A percentile compares a stretch with the other conserved stretches of the same genome.
phyloP scores from a whole-genome alignment of 2,329 filamentous ascomycete species.

The Colletotrichum eleusines region DNA sequence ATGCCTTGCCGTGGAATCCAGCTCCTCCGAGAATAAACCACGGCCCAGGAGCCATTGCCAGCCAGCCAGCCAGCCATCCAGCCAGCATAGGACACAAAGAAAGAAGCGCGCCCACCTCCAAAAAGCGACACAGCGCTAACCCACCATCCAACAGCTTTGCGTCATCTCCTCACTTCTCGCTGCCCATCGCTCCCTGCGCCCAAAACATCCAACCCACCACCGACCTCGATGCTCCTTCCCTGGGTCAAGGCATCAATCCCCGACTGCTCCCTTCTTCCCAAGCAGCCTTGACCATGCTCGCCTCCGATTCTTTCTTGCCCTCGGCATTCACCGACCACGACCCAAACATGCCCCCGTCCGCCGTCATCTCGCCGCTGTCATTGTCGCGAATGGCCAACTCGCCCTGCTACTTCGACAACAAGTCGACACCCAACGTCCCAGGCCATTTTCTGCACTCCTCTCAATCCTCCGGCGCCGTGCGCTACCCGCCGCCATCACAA shows the following conservation, averaged over 20 bases:
- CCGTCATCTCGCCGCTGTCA: slow-evolving; percentile 56
- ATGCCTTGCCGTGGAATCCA: slow-evolving; percentile 16
- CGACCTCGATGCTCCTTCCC: slow-evolving; percentile 28
- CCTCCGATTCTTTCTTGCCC: slow-evolving; percentile 58
- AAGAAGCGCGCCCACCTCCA: slow-evolving; percentile 9
- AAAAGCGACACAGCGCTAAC: slow-evolving; percentile 35
- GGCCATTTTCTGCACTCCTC: slow-evolving; percentile 44
- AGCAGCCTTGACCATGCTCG: slow-evolving; percentile 54
- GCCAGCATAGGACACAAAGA: slow-evolving; percentile 18
- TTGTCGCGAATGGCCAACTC: slow-evolving; percentile 49
- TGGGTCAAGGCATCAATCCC: slow-evolving; percentile 6
- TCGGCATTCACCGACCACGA: slow-evolving; percentile 53
- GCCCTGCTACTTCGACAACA: slow-evolving; percentile 53
- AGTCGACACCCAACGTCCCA: slow-evolving; percentile 40
- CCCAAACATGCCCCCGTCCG: slow-evolving; percentile 48
- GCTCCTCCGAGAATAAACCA: background rate
- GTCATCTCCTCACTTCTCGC: slow-evolving; percentile 19
- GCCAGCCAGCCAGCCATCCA: too few species aligned
- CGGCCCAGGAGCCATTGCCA: background rate
- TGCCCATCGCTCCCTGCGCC: slow-evolving; percentile 19
- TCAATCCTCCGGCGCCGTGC: slow-evolving; percentile 44
- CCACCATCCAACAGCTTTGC: slow-evolving; percentile 36
- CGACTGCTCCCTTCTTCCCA: slow-evolving; percentile 17
- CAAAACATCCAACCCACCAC: slow-evolving; percentile 29
- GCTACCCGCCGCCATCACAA: slow-evolving; percentile 43